These are phyloP conservation scores for Hypericum perforatum DNA, from an alignment of 345 rosid species.

Conservation along the genomic window DNA sequence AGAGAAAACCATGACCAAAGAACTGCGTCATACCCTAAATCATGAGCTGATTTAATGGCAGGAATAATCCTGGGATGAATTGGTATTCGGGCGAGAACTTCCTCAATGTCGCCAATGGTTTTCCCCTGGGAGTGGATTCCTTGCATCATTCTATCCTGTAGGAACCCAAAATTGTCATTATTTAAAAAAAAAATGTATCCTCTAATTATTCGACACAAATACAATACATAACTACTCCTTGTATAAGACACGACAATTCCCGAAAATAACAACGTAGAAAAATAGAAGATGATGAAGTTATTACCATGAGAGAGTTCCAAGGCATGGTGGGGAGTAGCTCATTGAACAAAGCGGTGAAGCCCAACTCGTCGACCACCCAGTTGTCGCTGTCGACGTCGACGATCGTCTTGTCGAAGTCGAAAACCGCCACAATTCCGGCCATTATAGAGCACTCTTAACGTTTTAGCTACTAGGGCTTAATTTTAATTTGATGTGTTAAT, in stretches of 20 bases:
- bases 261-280: too few species aligned
- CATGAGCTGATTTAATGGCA: conserved; percentile 19
- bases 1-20: too few species aligned
- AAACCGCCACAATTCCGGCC: conserved; percentile 15
- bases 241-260: too few species aligned
- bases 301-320: conserved; percentile 20
- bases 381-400: conserved; percentile 21
- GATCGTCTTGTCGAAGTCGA: conserved; percentile 27
- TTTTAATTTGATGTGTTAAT: too few species aligned
- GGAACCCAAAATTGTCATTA: not conserved
- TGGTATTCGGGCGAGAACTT: conserved; percentile 13
- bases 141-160: conserved; percentile 23
- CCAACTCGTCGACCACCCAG: conserved; percentile 19
- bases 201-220: too few species aligned
- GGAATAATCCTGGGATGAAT: conserved; percentile 13
- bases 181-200: not conserved
- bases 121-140: conserved; percentile 15
- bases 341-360: conserved; percentile 9
- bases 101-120: conserved; percentile 19
- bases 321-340: conserved; percentile 19
- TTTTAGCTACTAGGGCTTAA: too few species aligned
- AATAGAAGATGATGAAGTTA: not conserved
- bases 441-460: not conserved
- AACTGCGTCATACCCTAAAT: conserved; percentile 8
- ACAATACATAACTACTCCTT: too few species aligned